phyloP scores from a whole-genome alignment of 2,329 filamentous ascomycete genomes.

The Diaporthe vexans region DNA sequence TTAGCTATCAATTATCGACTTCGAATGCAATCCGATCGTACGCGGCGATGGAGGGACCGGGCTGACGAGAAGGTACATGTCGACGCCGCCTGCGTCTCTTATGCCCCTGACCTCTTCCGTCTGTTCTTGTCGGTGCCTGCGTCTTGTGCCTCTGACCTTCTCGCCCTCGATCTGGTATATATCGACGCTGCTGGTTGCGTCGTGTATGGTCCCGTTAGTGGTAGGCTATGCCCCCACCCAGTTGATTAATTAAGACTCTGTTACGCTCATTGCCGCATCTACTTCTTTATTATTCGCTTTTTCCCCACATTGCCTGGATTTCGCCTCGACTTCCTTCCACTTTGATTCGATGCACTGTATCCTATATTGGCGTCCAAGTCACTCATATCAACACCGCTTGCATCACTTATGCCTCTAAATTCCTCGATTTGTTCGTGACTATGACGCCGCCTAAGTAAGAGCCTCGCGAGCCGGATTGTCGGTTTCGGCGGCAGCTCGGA shows the following conservation, averaged over 20 bases:
- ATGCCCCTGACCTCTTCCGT: too few species aligned
- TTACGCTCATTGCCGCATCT: slow-evolving; percentile 35
- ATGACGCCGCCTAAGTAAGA: slow-evolving; percentile 63
- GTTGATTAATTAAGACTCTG: slow-evolving; percentile 45
- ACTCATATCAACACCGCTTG: slow-evolving; percentile 46
- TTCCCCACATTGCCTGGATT: not conserved
- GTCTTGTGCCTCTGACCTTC: too few species aligned
- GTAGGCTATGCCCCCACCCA: slow-evolving; percentile 47
- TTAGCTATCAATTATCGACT: not conserved
- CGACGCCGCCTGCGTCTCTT: too few species aligned
- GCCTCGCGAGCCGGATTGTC: not conserved
- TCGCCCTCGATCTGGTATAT: too few species aligned
- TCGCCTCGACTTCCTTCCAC: not conserved
- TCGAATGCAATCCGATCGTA: not conserved
- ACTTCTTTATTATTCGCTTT: not conserved
- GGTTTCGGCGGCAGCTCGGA: not conserved
- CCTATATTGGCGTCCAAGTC: not conserved
- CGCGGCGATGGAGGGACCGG: too few species aligned
- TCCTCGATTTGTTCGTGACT: slow-evolving; percentile 71
- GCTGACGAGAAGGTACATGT: too few species aligned
- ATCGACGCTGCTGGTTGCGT: slow-evolving; percentile 45
- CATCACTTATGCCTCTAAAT: slow-evolving; percentile 68
- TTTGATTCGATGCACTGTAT: slow-evolving; percentile 3
- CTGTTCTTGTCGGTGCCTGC: too few species aligned
- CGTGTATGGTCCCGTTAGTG: slow-evolving; percentile 51